phyloP scores from a whole-genome alignment of 1,284 basidiomycete species.

The Ganoderma meredithae region DNA sequence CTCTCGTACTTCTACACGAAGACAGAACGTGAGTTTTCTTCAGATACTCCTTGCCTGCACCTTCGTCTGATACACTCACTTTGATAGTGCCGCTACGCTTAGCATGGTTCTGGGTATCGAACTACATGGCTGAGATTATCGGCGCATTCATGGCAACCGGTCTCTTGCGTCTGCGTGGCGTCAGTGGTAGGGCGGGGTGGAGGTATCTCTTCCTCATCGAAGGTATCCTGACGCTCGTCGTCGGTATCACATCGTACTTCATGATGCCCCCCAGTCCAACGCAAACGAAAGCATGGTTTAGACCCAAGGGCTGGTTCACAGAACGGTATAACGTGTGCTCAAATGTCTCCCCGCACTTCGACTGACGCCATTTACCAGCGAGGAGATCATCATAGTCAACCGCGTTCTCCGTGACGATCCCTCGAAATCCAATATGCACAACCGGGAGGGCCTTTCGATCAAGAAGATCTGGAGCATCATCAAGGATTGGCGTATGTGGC shows the following conservation, averaged over 20 bases:
- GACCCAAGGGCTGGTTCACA: conserved; percentile 77
- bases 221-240: conserved; percentile 57
- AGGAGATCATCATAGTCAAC: conserved; percentile 54
- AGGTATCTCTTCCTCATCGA: conserved; percentile 63
- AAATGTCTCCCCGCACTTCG: not conserved
- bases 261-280: conserved; percentile 75
- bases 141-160: conserved; percentile 72
- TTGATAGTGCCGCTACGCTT: conserved; percentile 64
- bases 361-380: conserved; percentile 27
- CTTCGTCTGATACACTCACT: not conserved
- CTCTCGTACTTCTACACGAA: conserved; percentile 78
- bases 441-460: conserved; percentile 70
- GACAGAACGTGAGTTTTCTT: conserved; percentile 49
- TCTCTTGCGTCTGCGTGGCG: conserved; percentile 65
- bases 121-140: conserved; percentile 57
- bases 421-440: conserved; percentile 80
- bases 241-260: conserved; percentile 72
- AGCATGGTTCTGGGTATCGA: conserved; percentile 74
- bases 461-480: conserved; percentile 63
- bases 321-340: conserved; percentile 40
- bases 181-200: conserved; percentile 65
- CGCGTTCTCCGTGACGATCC: conserved; percentile 78
- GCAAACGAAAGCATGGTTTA: conserved; percentile 71
- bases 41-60: not conserved
- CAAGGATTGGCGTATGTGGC: conserved; percentile 75